These are phyloP conservation scores for Epichloe bromicola DNA, from an alignment of 2,329 filamentous ascomycete species.

Conservation along the genomic window DNA sequence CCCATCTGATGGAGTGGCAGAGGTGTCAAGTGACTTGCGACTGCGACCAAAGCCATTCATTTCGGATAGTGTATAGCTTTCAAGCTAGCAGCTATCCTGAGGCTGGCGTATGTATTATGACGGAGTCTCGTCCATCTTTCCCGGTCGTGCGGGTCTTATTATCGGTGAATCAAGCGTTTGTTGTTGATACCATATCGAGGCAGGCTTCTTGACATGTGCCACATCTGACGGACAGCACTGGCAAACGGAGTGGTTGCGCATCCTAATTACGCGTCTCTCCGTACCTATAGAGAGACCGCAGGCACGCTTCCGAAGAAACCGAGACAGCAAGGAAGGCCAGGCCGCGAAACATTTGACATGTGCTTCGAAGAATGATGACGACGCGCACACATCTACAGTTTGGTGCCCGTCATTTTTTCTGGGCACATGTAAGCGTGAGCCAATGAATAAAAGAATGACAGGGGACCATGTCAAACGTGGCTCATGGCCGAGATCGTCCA, in stretches of 20 bases:
- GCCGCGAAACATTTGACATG: not conserved
- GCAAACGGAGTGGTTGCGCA: no score
- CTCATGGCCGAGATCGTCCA: not conserved
- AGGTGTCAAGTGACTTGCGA: not conserved
- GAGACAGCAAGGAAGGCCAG: not conserved
- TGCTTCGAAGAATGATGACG: no score
- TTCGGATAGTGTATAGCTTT: not conserved
- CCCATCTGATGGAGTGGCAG: not conserved
- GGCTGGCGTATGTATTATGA: not conserved
- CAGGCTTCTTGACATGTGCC: not conserved
- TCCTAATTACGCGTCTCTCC: no score
- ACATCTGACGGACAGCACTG: no score
- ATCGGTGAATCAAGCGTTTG: no score
- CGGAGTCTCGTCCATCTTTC: not conserved
- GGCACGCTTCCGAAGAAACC: not conserved
- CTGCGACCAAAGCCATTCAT: not conserved
- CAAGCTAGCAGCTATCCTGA: not conserved
- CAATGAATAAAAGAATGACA: no score
- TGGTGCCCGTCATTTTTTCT: no score
- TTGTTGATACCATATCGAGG: not conserved
- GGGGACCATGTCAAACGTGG: not conserved
- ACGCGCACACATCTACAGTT: no score
- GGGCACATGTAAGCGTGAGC: no score
- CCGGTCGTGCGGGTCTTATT: no score
- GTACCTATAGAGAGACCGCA: no score